Evolutionary conservation across 768 basidiomycete species (phyloP).

Genomic region (Psilocybe sp.): DNA sequence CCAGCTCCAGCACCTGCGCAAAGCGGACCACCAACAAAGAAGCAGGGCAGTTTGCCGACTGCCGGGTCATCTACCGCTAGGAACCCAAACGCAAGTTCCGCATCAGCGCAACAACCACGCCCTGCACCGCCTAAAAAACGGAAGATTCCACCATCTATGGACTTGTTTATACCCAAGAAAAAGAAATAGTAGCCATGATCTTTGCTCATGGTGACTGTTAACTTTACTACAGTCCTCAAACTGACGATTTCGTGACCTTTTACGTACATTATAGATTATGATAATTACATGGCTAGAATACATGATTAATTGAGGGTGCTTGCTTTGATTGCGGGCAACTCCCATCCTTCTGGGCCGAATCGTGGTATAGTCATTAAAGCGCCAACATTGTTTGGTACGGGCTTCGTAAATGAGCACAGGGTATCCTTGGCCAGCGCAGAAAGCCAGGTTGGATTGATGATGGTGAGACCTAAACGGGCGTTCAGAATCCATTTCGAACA

Average conservation of each 20-base stretch:
- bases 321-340: constrained; percentile 71
- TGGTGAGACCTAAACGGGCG: constrained; percentile 60
- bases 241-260: constrained; percentile 2
- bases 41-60: no score
- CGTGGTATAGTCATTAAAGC: constrained; percentile 74
- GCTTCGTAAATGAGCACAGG: constrained; percentile 88
- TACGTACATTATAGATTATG: constrained; percentile 1
- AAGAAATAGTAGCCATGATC: no score
- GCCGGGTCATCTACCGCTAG: no score
- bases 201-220: no score
- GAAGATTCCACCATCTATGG: constrained; percentile 18
- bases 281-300: no score
- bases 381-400: constrained; percentile 65
- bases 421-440: constrained; percentile 72
- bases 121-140: constrained; percentile 14
- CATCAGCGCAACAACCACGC: no score
- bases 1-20: no score
- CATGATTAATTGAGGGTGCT: constrained; percentile 11
- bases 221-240: neutral
- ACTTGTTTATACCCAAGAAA: constrained; percentile 69
- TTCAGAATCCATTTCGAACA: no score
- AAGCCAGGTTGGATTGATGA: constrained; percentile 87
- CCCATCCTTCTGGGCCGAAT: constrained; percentile 86
- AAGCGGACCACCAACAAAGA: no score
- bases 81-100: no score